phyloP scores from a whole-genome alignment of 768 basidiomycete species.

The Mrakia hoshinonis region DNA sequence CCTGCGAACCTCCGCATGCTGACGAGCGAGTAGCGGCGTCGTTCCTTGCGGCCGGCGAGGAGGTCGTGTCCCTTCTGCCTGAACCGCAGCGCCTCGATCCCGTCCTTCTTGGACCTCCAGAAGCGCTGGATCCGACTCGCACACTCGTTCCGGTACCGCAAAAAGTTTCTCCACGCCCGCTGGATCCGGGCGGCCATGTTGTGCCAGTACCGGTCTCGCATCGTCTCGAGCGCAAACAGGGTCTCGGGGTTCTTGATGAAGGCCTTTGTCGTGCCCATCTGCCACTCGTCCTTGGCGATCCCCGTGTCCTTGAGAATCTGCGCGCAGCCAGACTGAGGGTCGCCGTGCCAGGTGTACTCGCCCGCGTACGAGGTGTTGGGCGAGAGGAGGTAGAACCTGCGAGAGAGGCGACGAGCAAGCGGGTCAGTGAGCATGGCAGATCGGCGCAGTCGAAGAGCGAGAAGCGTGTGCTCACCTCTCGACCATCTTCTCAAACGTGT shows the following conservation, averaged over 20 bases:
- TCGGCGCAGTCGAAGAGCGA: neutral
- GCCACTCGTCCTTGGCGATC: conserved; percentile 95
- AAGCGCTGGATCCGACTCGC: conserved; percentile 91
- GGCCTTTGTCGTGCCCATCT: conserved; percentile 96
- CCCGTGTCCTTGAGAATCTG: conserved; percentile 90
- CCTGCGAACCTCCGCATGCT: conserved; percentile 92
- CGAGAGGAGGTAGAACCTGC: conserved; percentile 80
- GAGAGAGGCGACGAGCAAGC: conserved; percentile 1
- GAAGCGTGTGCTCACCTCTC: conserved; percentile 50
- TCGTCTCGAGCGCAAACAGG: conserved; percentile 93
- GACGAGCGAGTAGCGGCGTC: conserved; percentile 82
- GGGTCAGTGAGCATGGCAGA: neutral
- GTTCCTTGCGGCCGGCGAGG: conserved; percentile 82
- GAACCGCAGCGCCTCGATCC: conserved; percentile 74
- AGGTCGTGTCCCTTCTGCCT: conserved; percentile 94
- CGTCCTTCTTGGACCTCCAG: conserved; percentile 98
- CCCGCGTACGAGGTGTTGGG: conserved; percentile 94
- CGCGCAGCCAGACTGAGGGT: conserved; percentile 81
- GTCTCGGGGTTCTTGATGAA: conserved; percentile 99
- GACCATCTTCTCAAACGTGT: conserved; percentile 98
- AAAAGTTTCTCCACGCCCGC: conserved; percentile 88
- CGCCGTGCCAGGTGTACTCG: conserved; percentile 93
- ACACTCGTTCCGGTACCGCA: conserved; percentile 90
- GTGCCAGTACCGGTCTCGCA: conserved; percentile 99
- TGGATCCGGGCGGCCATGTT: conserved; percentile 98